These are phyloP conservation scores for Eleusine indica DNA, from an alignment of 176 grass and related monocot genomes.

Conservation along the genomic window DNA sequence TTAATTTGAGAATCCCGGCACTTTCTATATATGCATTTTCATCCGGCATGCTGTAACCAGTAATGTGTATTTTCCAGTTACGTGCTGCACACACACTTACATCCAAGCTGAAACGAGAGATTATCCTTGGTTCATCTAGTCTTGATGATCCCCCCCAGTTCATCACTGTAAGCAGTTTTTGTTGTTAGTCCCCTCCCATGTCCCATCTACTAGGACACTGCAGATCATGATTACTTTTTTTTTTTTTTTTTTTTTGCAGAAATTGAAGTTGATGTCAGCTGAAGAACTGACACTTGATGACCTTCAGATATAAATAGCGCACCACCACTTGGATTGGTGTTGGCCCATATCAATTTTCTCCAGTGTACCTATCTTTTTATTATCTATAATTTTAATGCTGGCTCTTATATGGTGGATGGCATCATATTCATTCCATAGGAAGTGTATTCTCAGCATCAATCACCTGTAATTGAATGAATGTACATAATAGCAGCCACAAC, in stretches of 20 bases:
- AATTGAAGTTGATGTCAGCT: slow-evolving; percentile 66
- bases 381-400: neutral
- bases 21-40: slow-evolving; percentile 13
- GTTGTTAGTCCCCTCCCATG: neutral
- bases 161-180: slow-evolving; percentile 64
- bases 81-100: slow-evolving; percentile 31
- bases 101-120: slow-evolving; percentile 69
- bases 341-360: neutral
- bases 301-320: slow-evolving; percentile 53
- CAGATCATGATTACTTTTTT: neutral
- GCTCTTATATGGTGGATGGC: neutral
- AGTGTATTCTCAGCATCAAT: slow-evolving; percentile 9
- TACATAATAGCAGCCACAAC: slow-evolving; percentile 36
- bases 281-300: slow-evolving; percentile 57
- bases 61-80: slow-evolving; percentile 52
- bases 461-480: slow-evolving; percentile 33
- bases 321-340: neutral
- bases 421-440: slow-evolving; percentile 43
- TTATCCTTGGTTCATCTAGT: slow-evolving; percentile 78
- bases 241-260: slow-evolving; percentile 44
- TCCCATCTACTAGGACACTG: neutral
- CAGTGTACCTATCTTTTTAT: slow-evolving; percentile 33
- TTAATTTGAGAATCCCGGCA: neutral
- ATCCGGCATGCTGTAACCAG: slow-evolving; percentile 16
- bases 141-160: slow-evolving; percentile 75